Evolutionary conservation across 1,284 basidiomycete genomes (phyloP), one percentile per base, ranked within the genome.

Genomic region (Sporisorium exsertum): DNA sequence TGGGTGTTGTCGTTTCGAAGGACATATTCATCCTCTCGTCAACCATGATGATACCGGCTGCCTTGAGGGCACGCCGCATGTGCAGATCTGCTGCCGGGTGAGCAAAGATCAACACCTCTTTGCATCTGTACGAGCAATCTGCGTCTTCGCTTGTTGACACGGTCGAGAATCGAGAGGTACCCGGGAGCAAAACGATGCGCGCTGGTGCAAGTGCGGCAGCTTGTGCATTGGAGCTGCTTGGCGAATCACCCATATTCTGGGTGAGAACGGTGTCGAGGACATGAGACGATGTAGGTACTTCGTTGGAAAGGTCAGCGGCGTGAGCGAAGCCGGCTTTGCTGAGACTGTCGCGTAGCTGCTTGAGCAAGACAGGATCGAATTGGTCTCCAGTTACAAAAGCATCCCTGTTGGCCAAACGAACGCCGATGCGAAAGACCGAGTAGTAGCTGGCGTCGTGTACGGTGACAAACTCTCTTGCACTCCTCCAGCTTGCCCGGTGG

Each of bases 361-460:
- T 16, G 7, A 40, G 12, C 42, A 59, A 42, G 2, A 3, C 32
- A 2, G n/a, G n/a, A 0, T 62, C 62, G 12, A 37, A 20, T 8
- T 52, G 29, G 15, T 54, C 47, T 9, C 43, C 46, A n/a, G 29
- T 18, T 4, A 22, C 15, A 1, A 29, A 5, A 4, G 33, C 46
- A 15, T 2, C 22, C 29, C 5, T 5, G 37, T 0, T 24, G 10
- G 50, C 43, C 9, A 52, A 6, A 13, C 60, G 37, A 26, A 57
- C 71, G 16, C 66, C 56, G 7, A 81, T n/a, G 10, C 69, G 61
- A 45, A 80, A 80, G 26, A 78, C 60, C 0, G 71, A 40, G 2
- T 42, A 60, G 45, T 83, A 85, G 64, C 83, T 85, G 0, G 79
- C 76, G 62, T 85, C 83, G 37, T 82, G 80, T 2, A 84, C 51